Conservation (phyloP, 148 eudicot genomes). For the Tetragonia tetragonoides region DNA sequence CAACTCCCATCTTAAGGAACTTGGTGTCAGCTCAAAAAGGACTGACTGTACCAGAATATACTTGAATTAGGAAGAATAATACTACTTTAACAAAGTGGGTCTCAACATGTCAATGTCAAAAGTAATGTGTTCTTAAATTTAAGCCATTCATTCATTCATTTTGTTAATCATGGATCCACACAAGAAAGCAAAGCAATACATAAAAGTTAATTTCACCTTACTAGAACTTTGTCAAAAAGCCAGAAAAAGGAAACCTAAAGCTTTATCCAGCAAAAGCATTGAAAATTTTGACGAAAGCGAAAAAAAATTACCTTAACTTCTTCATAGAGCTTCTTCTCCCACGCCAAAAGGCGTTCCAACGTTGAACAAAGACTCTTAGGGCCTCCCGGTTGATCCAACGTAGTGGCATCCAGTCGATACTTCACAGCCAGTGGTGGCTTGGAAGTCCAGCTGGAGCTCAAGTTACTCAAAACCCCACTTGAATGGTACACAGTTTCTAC, state of each 20-base stretch:
- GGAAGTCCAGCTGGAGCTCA: slow-evolving; percentile 96
- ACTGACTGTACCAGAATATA: slow-evolving; percentile 1
- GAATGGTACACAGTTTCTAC: slow-evolving; percentile 97
- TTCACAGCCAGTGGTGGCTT: slow-evolving; percentile 93
- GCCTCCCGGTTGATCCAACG: slow-evolving; percentile 58
- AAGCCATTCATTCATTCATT: slow-evolving; percentile 20
- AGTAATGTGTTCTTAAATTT: slow-evolving; percentile 14
- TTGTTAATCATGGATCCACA: slow-evolving; percentile 23
- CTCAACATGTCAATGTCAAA: slow-evolving; percentile 26
- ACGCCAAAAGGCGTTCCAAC: slow-evolving; percentile 88
- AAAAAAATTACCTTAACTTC: slow-evolving; percentile 79
- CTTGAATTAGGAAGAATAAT: slow-evolving; percentile 18
- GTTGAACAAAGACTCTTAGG: slow-evolving; percentile 86
- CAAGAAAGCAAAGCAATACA: slow-evolving; percentile 16
- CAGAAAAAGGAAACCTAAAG: slow-evolving; percentile 9
- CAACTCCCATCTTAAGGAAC: slow-evolving; percentile 13
- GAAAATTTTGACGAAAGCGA: slow-evolving; percentile 11
- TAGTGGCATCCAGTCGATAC: slow-evolving; percentile 69
- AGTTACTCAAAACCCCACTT: slow-evolving; percentile 77
- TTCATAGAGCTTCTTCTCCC: slow-evolving; percentile 96
- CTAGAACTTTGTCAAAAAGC: slow-evolving; percentile 21
- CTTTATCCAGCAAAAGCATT: slow-evolving; percentile 5
- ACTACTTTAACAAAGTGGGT: slow-evolving; percentile 27
- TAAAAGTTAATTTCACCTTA: slow-evolving; percentile 12
- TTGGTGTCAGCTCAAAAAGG: slow-evolving; percentile 10